Evolutionary conservation across 169 alveolate species (phyloP).

Genomic region (Theileria equi): DNA sequence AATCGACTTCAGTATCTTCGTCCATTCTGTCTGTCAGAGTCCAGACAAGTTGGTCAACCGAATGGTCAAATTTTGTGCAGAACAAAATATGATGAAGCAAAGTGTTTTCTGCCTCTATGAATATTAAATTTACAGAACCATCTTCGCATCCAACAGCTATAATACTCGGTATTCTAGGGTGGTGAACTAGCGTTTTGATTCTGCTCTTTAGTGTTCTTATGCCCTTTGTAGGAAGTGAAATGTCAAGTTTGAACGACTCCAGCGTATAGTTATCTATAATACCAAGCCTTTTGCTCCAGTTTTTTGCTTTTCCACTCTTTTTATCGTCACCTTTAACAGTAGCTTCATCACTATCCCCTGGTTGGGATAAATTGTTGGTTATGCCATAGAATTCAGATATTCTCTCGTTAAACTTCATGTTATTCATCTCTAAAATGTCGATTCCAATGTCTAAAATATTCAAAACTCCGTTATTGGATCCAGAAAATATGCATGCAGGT

Average conservation of each 20-base stretch:
- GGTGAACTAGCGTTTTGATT: slow-evolving; percentile 1
- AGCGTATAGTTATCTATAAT: too few relatives aligned
- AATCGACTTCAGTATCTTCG: neutral
- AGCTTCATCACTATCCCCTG: too few relatives aligned
- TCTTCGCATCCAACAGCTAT: slow-evolving; percentile 45
- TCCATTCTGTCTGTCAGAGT: neutral
- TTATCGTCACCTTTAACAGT: too few relatives aligned
- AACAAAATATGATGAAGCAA: neutral
- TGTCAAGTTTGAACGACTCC: too few relatives aligned
- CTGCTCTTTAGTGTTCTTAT: neutral
- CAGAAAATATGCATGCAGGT: neutral
- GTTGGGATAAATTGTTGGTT: too few relatives aligned
- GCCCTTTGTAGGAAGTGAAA: neutral
- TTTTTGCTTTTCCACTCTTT: too few relatives aligned
- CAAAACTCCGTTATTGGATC: neutral
- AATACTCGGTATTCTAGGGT: slow-evolving; percentile 51
- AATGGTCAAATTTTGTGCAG: neutral
- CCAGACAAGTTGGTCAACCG: slow-evolving; percentile 43
- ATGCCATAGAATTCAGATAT: too few relatives aligned
- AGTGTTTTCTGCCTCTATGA: slow-evolving; percentile 36
- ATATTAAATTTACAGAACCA: slow-evolving; percentile 45
- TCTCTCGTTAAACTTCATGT: too few relatives aligned
- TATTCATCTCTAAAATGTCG: too few relatives aligned
- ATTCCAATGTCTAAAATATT: neutral
- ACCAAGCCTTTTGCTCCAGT: too few relatives aligned